phyloP scores from a whole-genome alignment of 2,329 filamentous ascomycete species.

The Diaporthe australafricana region DNA sequence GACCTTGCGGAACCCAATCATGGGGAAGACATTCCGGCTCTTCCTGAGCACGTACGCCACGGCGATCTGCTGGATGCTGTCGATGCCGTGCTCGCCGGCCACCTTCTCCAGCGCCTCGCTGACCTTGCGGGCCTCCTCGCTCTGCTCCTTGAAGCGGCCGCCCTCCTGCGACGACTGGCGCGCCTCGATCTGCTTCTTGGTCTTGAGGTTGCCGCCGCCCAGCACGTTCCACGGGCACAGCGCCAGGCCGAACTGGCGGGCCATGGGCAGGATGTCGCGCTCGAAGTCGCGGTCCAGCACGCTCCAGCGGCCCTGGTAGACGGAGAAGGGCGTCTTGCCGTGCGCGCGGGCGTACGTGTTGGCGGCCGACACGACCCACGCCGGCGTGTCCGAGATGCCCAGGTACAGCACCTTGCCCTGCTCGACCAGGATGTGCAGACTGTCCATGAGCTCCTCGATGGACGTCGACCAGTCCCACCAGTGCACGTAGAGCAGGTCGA shows the following conservation, averaged over 20 bases:
- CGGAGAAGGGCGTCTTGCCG: conserved; percentile 50
- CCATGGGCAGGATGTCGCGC: conserved; percentile 76
- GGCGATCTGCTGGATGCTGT: conserved; percentile 63
- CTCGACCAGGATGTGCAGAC: conserved; percentile 54
- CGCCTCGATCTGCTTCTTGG: conserved; percentile 43
- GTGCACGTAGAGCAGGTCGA: conserved; percentile 59
- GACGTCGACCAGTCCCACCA: conserved; percentile 57
- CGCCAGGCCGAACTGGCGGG: conserved; percentile 65
- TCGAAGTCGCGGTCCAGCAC: conserved; percentile 60
- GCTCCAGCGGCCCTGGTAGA: conserved; percentile 56
- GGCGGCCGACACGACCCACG: conserved; percentile 53
- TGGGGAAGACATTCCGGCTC: conserved; percentile 77
- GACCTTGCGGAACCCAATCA: conserved; percentile 76
- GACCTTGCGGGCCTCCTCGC: conserved; percentile 64
- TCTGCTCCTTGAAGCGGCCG: conserved; percentile 53
- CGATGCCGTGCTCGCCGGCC: conserved; percentile 56
- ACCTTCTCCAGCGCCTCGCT: conserved; percentile 62
- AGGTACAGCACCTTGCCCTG: conserved; percentile 56
- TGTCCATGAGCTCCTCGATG: conserved; percentile 56
- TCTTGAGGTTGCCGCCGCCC: conserved; percentile 53
- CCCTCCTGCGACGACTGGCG: conserved; percentile 43
- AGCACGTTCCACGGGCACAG: conserved; percentile 66
- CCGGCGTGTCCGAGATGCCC: conserved; percentile 53
- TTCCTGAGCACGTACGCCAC: conserved; percentile 81
- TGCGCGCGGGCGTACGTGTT: conserved; percentile 52